phyloP scores from a whole-genome alignment of 768 basidiomycete species.

The Coprinopsis marcescibilis region DNA sequence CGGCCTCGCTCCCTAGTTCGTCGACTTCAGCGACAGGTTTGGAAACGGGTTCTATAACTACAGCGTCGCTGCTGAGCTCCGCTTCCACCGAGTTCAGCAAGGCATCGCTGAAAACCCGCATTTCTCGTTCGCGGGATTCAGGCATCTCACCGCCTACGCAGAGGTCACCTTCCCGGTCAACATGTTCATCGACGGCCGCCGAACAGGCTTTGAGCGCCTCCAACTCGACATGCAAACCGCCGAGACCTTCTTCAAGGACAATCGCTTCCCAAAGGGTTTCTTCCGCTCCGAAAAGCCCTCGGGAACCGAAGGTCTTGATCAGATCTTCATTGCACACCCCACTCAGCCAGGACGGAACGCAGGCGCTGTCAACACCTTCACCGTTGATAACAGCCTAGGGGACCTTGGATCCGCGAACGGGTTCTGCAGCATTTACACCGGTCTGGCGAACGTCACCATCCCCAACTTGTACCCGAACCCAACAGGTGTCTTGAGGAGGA shows the following conservation, averaged over 20 bases:
- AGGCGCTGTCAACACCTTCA: slow-evolving; percentile 13
- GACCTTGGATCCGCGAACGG: slow-evolving; percentile 6
- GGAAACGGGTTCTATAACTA: slow-evolving; percentile 19
- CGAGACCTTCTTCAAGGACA: slow-evolving; percentile 16
- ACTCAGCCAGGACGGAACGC: slow-evolving; percentile 15
- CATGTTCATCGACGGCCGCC: slow-evolving; percentile 18
- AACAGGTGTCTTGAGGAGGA: slow-evolving; percentile 10
- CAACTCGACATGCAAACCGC: slow-evolving; percentile 12
- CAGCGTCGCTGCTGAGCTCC: slow-evolving; percentile 15
- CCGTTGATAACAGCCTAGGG: slow-evolving; percentile 11
- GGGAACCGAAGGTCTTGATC: slow-evolving; percentile 2
- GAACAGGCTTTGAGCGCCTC: slow-evolving; percentile 9
- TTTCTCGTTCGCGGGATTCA: slow-evolving; percentile 15
- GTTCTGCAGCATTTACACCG: slow-evolving; percentile 13
- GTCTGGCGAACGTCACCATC: slow-evolving; percentile 14
- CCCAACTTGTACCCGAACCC: slow-evolving; percentile 17
- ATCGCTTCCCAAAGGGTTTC: slow-evolving; percentile 16
- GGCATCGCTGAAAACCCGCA: slow-evolving; percentile 18
- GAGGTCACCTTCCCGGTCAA: slow-evolving; percentile 15
- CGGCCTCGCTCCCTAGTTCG: slow-evolving; percentile 12
- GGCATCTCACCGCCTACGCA: slow-evolving; percentile 18
- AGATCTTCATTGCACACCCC: slow-evolving; percentile 4
- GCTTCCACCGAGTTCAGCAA: slow-evolving; percentile 16
- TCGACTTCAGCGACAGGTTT: slow-evolving; percentile 16
- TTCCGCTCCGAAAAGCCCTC: slow-evolving; percentile 9